These are phyloP conservation scores for Physocladia obscura DNA, from an alignment of 192 early-diverging fungal species.

Conservation along the genomic window DNA sequence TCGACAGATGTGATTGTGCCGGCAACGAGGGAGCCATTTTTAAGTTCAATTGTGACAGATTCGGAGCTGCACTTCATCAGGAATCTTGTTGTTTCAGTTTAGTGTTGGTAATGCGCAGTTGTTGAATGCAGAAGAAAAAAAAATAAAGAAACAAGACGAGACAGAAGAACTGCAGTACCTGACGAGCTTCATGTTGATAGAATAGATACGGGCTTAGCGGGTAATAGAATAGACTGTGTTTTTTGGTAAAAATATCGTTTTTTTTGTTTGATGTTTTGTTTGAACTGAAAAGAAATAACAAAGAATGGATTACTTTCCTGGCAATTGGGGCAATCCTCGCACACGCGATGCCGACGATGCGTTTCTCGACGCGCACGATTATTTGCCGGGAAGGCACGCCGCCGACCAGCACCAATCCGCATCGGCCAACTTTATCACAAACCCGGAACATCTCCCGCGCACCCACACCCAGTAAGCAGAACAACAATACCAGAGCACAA, in stretches of 20 bases:
- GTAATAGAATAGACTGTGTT: not conserved
- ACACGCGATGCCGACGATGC: constrained; percentile 52
- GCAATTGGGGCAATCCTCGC: constrained; percentile 76
- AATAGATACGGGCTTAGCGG: not conserved
- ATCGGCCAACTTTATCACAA: constrained; percentile 12
- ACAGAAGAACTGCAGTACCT: not conserved
- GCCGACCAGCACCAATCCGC: constrained; percentile 14
- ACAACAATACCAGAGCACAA: too few species aligned
- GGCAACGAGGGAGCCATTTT: constrained; percentile 96
- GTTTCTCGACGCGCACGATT: constrained; percentile 51
- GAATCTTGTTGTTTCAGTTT: constrained; percentile 64
- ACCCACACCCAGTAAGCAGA: constrained; percentile 34
- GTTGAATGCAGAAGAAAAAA: not conserved
- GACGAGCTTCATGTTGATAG: not conserved
- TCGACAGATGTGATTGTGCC: constrained; percentile 96
- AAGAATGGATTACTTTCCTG: constrained; percentile 73
- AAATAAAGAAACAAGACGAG: not conserved
- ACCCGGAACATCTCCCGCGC: constrained; percentile 22
- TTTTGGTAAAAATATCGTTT: not conserved
- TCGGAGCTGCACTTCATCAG: constrained; percentile 97
- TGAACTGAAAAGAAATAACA: not conserved
- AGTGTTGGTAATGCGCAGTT: not conserved
- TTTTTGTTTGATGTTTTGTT: not conserved
- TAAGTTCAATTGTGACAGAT: constrained; percentile 97
- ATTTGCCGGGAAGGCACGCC: constrained; percentile 47